These are phyloP conservation scores for Backusella psychrophila DNA, from an alignment of 192 early-diverging fungal species.

Conservation along the genomic window DNA sequence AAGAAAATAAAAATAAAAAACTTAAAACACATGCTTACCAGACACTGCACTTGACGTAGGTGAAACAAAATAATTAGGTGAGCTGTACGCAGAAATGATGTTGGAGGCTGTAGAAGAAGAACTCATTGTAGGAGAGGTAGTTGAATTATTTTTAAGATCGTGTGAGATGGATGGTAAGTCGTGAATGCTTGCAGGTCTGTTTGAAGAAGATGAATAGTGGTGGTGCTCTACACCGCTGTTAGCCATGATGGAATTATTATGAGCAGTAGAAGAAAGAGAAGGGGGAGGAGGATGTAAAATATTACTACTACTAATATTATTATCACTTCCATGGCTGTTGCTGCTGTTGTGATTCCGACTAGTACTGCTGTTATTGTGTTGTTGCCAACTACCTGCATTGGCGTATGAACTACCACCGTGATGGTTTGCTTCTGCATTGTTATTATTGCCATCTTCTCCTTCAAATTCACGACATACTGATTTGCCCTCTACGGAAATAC, in stretches of 20 bases:
- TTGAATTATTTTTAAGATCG: neutral
- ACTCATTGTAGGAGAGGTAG: conserved; percentile 7
- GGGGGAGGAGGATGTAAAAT: neutral
- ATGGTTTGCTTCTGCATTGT: neutral
- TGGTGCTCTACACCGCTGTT: conserved; percentile 5
- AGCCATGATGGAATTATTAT: conserved; percentile 7
- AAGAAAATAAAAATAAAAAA: neutral
- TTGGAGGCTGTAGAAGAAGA: conserved; percentile 11
- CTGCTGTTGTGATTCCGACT: conserved; percentile 11
- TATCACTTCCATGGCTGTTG: conserved; percentile 5
- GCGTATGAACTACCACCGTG: conserved; percentile 9
- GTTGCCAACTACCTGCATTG: conserved; percentile 21
- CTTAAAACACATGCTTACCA: conserved; percentile 3
- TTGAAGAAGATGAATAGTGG: conserved; percentile 7
- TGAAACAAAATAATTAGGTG: conserved; percentile 15
- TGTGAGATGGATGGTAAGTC: conserved; percentile 3
- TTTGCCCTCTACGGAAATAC: neutral
- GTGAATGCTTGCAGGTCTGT: conserved; percentile 6
- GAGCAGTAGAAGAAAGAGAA: conserved; percentile 6
- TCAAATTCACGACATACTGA: neutral
- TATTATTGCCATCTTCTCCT: conserved; percentile 1
- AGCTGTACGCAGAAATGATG: conserved; percentile 12
- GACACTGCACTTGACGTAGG: neutral
- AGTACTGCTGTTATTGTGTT: conserved; percentile 11
- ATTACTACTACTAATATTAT: conserved; percentile 8